Conservation (phyloP, 192 early-diverging fungal genomes). For the Rhizoclosmatium globosum region DNA sequence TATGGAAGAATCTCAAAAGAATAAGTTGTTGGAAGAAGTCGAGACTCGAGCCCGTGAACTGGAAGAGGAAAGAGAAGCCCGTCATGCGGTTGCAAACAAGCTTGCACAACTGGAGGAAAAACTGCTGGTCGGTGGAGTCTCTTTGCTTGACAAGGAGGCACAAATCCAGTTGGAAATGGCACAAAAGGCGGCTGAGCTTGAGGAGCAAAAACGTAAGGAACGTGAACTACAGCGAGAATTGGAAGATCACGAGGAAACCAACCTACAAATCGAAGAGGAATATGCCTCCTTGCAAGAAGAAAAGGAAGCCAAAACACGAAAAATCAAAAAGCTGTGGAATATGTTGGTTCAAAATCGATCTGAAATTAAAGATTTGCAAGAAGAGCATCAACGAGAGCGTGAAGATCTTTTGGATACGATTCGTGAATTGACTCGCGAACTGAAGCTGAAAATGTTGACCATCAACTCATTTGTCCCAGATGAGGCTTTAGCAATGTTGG, state of each 20-base stretch:
- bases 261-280: slow-evolving; percentile 71
- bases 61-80: slow-evolving; percentile 58
- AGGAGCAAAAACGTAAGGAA: slow-evolving; percentile 60
- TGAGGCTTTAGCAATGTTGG: slow-evolving; percentile 56
- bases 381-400: slow-evolving; percentile 67
- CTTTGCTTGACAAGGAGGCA: slow-evolving; percentile 55
- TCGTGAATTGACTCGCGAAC: slow-evolving; percentile 62
- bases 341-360: slow-evolving; percentile 55
- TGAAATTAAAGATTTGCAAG: slow-evolving; percentile 67
- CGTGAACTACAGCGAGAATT: slow-evolving; percentile 60
- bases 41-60: slow-evolving; percentile 59
- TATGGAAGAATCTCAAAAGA: slow-evolving; percentile 64
- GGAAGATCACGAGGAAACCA: slow-evolving; percentile 62
- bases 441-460: slow-evolving; percentile 60
- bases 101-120: slow-evolving; percentile 67
- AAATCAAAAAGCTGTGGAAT: slow-evolving; percentile 66
- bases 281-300: slow-evolving; percentile 69
- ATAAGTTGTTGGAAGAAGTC: slow-evolving; percentile 57
- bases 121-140: slow-evolving; percentile 68
- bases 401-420: slow-evolving; percentile 70
- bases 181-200: slow-evolving; percentile 55
- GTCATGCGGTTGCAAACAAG: slow-evolving; percentile 57
- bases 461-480: slow-evolving; percentile 63
- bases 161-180: slow-evolving; percentile 52
- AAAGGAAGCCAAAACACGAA: slow-evolving; percentile 64